Evolutionary conservation across 805 yeast genomes (phyloP).

Genomic region (Brettanomyces custersianus): DNA sequence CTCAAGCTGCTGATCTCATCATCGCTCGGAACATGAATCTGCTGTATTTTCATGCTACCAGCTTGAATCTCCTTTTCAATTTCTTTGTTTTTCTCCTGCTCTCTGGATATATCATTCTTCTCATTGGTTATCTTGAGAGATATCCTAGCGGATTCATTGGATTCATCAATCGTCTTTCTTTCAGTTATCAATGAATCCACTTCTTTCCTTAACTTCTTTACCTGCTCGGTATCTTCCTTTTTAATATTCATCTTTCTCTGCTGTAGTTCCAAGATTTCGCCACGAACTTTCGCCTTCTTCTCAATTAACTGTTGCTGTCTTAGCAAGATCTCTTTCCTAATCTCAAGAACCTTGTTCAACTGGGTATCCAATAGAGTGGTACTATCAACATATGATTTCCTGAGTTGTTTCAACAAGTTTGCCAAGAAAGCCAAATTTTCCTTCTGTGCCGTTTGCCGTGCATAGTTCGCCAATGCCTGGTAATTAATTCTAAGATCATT

Average conservation of each 20-base stretch:
- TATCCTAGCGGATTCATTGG: too few species aligned
- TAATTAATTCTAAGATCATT: constrained; percentile 20
- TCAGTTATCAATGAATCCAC: constrained; percentile 3
- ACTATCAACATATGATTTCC: constrained; percentile 18
- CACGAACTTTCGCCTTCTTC: constrained; percentile 13
- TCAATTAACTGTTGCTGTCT: constrained; percentile 18
- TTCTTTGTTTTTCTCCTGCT: too few species aligned
- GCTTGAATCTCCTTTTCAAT: too few species aligned
- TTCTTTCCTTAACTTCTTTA: background rate
- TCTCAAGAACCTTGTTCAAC: constrained; percentile 14
- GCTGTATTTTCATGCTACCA: too few species aligned
- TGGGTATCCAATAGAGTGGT: constrained; percentile 13
- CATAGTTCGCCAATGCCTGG: constrained; percentile 24
- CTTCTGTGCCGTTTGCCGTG: constrained; percentile 22
- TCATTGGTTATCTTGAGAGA: too few species aligned
- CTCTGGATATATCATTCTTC: too few species aligned
- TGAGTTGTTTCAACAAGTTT: constrained; percentile 20
- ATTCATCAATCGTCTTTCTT: background rate
- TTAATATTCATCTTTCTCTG: constrained; percentile 7
- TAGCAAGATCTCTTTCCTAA: constrained; percentile 15
- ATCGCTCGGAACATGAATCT: constrained; percentile 10
- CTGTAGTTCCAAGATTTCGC: constrained; percentile 8
- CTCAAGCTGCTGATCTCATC: constrained; percentile 8
- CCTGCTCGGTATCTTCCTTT: constrained; percentile 4
- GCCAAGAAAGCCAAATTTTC: constrained; percentile 22